These are phyloP conservation scores for Thalassiosira mediterranea DNA, from an alignment of 352 stramenopile species.

Conservation along the genomic window DNA sequence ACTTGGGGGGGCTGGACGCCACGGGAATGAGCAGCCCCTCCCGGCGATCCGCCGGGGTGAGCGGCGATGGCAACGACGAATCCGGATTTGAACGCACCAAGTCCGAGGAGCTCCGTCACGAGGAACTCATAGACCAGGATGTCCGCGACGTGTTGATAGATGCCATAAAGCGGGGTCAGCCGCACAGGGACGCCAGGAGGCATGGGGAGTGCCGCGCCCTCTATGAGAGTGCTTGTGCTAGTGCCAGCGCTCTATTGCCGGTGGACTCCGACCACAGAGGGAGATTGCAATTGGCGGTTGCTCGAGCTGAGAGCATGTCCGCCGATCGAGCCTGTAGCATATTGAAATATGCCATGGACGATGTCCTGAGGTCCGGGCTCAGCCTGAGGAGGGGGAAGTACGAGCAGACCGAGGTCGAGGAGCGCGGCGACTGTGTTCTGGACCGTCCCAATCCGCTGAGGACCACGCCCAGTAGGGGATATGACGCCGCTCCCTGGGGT, in stretches of 20 bases:
- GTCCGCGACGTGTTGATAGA: slow-evolving; percentile 76
- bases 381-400: slow-evolving; percentile 31
- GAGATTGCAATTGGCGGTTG: slow-evolving; percentile 69
- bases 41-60: background rate
- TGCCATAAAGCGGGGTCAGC: slow-evolving; percentile 63
- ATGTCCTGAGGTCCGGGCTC: slow-evolving; percentile 74
- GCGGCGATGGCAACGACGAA: background rate
- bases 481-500: slow-evolving; percentile 2
- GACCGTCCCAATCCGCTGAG: slow-evolving; percentile 47
- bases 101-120: slow-evolving; percentile 41
- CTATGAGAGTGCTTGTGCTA: slow-evolving; percentile 71
- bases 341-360: slow-evolving; percentile 83
- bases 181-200: slow-evolving; percentile 44
- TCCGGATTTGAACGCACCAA: background rate
- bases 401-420: slow-evolving; percentile 46
- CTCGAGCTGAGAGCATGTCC: slow-evolving; percentile 71
- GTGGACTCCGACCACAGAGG: slow-evolving; percentile 82
- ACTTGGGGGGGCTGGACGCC: background rate
- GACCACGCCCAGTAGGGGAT: slow-evolving; percentile 9
- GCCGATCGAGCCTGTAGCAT: slow-evolving; percentile 76
- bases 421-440: slow-evolving; percentile 75
- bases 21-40: slow-evolving; percentile 5
- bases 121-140: slow-evolving; percentile 84
- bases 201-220: slow-evolving; percentile 65
- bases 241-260: slow-evolving; percentile 68